Conservation (phyloP, 2,329 filamentous ascomycete species). For the Hypoxylon sp. region DNA sequence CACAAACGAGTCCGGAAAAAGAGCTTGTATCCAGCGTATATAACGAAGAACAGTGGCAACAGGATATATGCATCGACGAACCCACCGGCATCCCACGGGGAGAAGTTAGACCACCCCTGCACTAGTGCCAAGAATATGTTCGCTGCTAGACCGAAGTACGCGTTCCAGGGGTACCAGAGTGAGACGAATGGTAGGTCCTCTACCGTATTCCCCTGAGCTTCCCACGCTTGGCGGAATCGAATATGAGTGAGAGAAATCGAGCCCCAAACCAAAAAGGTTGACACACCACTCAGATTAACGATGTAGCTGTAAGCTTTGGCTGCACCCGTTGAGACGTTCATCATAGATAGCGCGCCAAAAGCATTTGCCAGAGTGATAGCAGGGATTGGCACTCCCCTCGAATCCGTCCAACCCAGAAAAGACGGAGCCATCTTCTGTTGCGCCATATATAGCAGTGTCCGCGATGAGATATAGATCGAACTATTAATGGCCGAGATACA, state of each 20-base stretch:
- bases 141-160: conserved; percentile 71
- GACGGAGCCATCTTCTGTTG: conserved; percentile 79
- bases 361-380: conserved; percentile 78
- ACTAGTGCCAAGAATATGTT: conserved; percentile 73
- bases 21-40: conserved; percentile 70
- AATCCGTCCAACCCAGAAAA: conserved; percentile 78
- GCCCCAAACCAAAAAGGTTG: conserved; percentile 80
- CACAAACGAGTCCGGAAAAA: conserved; percentile 68
- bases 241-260: conserved; percentile 80
- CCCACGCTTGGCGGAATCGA: conserved; percentile 77
- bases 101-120: conserved; percentile 73
- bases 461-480: conserved; percentile 82
- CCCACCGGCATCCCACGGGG: conserved; percentile 70
- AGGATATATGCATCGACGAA: conserved; percentile 77
- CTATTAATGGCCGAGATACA: conserved; percentile 81
- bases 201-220: conserved; percentile 68
- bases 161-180: conserved; percentile 69
- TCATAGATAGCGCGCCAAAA: conserved; percentile 80
- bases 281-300: conserved; percentile 78
- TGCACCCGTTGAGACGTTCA: conserved; percentile 79
- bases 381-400: conserved; percentile 71
- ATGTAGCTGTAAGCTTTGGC: conserved; percentile 77
- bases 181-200: conserved; percentile 71
- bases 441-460: conserved; percentile 83
- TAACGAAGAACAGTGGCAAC: conserved; percentile 71